Conservation (phyloP, 192 early-diverging fungal genomes). For the Diversispora epigaea region DNA sequence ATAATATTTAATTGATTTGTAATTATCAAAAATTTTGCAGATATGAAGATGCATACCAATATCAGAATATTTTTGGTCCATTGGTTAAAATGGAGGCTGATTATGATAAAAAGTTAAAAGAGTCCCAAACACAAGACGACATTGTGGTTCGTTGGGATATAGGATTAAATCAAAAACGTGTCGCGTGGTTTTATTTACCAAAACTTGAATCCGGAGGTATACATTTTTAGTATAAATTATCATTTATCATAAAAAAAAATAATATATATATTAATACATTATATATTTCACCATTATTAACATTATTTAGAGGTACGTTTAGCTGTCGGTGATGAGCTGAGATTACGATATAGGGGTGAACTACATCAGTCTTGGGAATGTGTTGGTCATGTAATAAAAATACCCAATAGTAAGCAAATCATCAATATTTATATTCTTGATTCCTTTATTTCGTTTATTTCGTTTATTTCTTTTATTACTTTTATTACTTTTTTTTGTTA, state of each 20-base stretch:
- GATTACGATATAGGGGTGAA: slow-evolving; percentile 84
- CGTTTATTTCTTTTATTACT: too few species aligned
- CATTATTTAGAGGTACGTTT: slow-evolving; percentile 70
- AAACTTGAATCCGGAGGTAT: slow-evolving; percentile 74
- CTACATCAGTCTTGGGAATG: slow-evolving; percentile 84
- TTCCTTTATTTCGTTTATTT: too few species aligned
- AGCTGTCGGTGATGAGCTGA: slow-evolving; percentile 92
- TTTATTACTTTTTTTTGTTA: too few species aligned
- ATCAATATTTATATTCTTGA: neutral
- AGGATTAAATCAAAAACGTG: slow-evolving; percentile 87
- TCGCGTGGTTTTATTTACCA: slow-evolving; percentile 92
- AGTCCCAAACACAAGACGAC: slow-evolving; percentile 93
- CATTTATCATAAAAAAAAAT: slow-evolving; percentile 37
- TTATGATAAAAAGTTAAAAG: slow-evolving; percentile 83
- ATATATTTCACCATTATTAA: too few species aligned
- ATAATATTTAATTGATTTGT: neutral
- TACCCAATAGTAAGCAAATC: slow-evolving; percentile 81
- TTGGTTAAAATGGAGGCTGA: slow-evolving; percentile 95
- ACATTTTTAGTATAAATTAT: neutral
- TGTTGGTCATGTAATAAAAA: slow-evolving; percentile 89
- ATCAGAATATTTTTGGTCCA: slow-evolving; percentile 94
- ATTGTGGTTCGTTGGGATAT: slow-evolving; percentile 96
- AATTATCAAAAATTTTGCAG: slow-evolving; percentile 39
- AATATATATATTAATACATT: too few species aligned
- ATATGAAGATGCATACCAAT: slow-evolving; percentile 97